These are phyloP conservation scores for Tuber indicum DNA, from an alignment of 495 filamentous ascomycete genomes.

Conservation along the genomic window DNA sequence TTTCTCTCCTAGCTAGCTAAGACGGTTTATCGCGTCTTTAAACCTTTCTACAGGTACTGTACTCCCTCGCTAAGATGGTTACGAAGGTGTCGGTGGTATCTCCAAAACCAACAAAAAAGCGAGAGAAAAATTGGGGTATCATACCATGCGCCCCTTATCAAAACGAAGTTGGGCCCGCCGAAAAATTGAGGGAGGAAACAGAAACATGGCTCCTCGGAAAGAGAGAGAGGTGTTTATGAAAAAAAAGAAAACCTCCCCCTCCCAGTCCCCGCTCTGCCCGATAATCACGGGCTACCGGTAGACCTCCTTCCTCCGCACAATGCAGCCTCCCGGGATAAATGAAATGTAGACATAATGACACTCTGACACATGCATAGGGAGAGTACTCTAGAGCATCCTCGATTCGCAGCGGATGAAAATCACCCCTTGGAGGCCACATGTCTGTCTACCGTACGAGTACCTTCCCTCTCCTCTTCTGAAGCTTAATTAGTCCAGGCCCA, in stretches of 20 bases:
- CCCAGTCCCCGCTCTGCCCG: background rate
- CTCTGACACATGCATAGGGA: background rate
- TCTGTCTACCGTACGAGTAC: too few relatives aligned
- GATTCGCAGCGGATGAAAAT: too few relatives aligned
- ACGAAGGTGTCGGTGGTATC: background rate
- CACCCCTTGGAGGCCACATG: background rate
- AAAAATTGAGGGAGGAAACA: background rate
- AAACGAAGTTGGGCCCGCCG: background rate
- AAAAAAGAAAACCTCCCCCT: background rate
- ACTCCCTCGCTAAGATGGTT: background rate
- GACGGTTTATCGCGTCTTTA: background rate
- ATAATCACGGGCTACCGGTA: background rate
- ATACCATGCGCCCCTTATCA: background rate
- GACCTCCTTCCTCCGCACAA: background rate
- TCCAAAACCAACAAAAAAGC: background rate
- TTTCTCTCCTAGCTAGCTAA: background rate
- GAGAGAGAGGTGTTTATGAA: background rate
- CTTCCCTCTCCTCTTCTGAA: background rate
- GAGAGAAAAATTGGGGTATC: background rate
- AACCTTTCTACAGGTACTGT: background rate
- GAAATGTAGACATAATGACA: background rate
- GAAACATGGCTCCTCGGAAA: background rate
- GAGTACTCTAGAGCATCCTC: background rate
- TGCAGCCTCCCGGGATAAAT: background rate
- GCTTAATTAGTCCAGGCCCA: background rate